A percentile compares a stretch with the other conserved stretches of the same genome.
phyloP scores from a whole-genome alignment of 129 eudicot genomes.

The Heracleum sosnowskyi region DNA sequence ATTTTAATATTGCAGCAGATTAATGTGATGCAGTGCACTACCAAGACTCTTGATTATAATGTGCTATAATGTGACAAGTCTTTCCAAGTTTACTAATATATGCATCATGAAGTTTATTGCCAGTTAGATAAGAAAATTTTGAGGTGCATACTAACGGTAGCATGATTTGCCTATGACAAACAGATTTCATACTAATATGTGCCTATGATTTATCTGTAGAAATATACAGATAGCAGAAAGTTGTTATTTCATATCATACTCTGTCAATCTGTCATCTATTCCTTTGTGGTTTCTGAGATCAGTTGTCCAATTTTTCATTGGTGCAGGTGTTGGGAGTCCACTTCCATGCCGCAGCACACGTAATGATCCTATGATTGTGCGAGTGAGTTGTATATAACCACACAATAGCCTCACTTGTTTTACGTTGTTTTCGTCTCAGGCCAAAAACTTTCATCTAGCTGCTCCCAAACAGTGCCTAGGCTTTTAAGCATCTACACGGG shows the following conservation, averaged over 20 bases:
- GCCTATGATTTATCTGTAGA: too few relatives aligned
- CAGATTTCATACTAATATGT: too few relatives aligned
- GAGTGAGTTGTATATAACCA: background rate
- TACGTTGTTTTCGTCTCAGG: slow-evolving; percentile 26
- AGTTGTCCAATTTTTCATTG: slow-evolving; percentile 13
- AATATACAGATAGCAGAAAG: background rate
- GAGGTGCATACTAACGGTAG: background rate
- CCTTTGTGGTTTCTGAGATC: slow-evolving; percentile 12
- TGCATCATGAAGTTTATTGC: background rate
- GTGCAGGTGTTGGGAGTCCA: slow-evolving; percentile 74
- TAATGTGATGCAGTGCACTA: slow-evolving; percentile 2
- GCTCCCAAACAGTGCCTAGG: slow-evolving; percentile 50
- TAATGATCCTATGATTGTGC: slow-evolving; percentile 16
- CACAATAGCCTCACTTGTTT: slow-evolving; percentile 6
- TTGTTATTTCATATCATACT: background rate
- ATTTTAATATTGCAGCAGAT: background rate
- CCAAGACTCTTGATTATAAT: background rate
- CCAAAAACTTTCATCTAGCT: slow-evolving; percentile 62
- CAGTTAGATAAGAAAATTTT: background rate
- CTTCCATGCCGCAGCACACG: slow-evolving; percentile 70
- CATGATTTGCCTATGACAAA: background rate
- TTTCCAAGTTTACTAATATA: background rate
- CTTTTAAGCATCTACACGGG: slow-evolving; percentile 54
- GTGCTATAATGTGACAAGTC: background rate
- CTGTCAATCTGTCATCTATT: background rate